A percentile compares a stretch with the other conserved stretches of the same genome.
Conservation (phyloP, 768 basidiomycete species). For the Boletus vinaceobasis region DNA sequence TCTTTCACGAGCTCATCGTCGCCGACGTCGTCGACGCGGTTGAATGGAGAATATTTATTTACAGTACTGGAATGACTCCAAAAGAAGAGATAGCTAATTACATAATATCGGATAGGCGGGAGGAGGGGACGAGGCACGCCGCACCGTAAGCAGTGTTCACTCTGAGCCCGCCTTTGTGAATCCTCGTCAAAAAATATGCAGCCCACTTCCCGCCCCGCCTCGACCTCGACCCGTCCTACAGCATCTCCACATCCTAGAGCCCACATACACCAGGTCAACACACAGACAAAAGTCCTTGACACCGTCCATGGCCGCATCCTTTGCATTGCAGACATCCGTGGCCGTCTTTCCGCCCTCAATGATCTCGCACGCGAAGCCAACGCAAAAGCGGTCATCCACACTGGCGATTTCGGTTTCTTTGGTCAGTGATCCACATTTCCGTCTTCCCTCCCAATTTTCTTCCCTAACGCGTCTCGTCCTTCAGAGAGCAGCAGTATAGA, state of each 20-base stretch:
- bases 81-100: conserved; percentile 24
- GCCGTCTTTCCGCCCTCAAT: conserved; percentile 84
- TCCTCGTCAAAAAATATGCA: conserved; percentile 43
- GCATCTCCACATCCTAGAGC: conserved; percentile 52
- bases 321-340: conserved; percentile 92
- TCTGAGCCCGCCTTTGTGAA: conserved; percentile 18
- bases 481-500: conserved; percentile 77
- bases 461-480: conserved; percentile 18
- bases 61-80: not conserved
- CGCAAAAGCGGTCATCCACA: conserved; percentile 92
- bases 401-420: conserved; percentile 99
- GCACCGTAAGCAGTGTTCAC: not conserved
- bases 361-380: conserved; percentile 84
- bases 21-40: conserved; percentile 16
- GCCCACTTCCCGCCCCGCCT: conserved; percentile 53
- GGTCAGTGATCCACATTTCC: conserved; percentile 43
- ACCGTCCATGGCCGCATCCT: conserved; percentile 81
- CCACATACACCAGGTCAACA: conserved; percentile 53
- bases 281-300: conserved; percentile 78
- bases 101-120: conserved; percentile 12
- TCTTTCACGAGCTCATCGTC: conserved; percentile 28
- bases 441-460: not conserved
- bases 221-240: conserved; percentile 56
- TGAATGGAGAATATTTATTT: conserved; percentile 12
- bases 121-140: not conserved